Evolutionary conservation across 1,139 yeast genomes (phyloP), one percentile per base, ranked within the genome.

Genomic region (Arxiozyma telluris): DNA sequence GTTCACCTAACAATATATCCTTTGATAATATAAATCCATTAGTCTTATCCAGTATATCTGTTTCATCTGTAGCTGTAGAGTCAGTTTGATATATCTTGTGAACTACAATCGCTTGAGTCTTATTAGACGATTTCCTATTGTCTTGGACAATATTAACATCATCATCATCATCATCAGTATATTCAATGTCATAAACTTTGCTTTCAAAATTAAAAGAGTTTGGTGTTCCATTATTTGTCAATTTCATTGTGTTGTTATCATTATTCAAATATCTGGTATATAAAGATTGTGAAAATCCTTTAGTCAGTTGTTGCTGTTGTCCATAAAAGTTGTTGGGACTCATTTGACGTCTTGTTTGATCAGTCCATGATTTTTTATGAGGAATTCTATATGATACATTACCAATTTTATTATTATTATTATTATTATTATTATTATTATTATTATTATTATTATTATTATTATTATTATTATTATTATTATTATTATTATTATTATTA

Each of bases 1-100:
- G 67, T 54, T 62, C 65, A 20, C 67, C 67, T 41, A 61, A 56
- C n/a, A 63, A 55, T n/a, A 63, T 56, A 38, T 64, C 68, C 51
- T 56, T 54, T 12, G 67, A 59, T 12, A 64, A 52, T 15, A 47
- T 18, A 34, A 41, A 38, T 30, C 44, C 30, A 25, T 39, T 42
- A 44, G 12, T 38, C 9, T 22, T 20, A 15, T 44, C 38, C 8
- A 18, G 15, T 6, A 9, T 41, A 39, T 25, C 22, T 8, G 38
- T 22, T 20, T 41, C 45, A n/a, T 50, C n/a, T 6, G 25, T 20
- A 49, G 18, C 27, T 41, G 22, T 44, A 34, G 27, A 20, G 34
- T 49, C 23, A 27, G 55, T 42, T n/a, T 54, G 47, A 9, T 54
- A 41, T 18, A 58, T 50, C 30, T 57, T 58, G 44, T 58, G 57